Base-by-base conservation (phyloP, 352 stramenopile species). In the Globisporangium irregulare region DNA sequence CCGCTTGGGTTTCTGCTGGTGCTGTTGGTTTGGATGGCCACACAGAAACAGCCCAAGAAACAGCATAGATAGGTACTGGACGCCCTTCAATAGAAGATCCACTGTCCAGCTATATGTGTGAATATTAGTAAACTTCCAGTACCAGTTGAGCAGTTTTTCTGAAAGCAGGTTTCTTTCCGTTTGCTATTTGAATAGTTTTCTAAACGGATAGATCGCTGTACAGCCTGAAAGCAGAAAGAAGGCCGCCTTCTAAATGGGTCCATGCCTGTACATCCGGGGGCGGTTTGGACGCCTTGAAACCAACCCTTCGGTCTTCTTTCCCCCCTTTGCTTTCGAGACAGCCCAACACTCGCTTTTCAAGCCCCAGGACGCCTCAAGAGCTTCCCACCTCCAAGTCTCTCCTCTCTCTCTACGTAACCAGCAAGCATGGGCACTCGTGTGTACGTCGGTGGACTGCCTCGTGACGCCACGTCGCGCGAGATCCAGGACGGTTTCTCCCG, bases 401-500 rank as follows among this genome's bases (percentile, higher is more conserved):
- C 6, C 9, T n/a, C 32, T 56, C 50, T 27, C 20, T 15, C 50
- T 56, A 43, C 29, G 1, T 29, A 25, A 60, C 20, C 55, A 70
- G 53, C 41, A 68, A 87, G 18, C 67, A 93, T 93, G 86, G 83
- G 84, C 59, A 92, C 86, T 69, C 87, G 87, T 60, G 82, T 93
- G 58, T 95, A 95, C 69, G 83, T 95, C 64, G 87, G 87, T 66
- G 87, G 87, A 59, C 81, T 95, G 8, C 87, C 87, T 32, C 84
- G 85, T 68, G 85, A 93, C 69, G 87, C 86, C 51, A 93, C 83
- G 46, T 91, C 84, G 59, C 84, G 84, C 36, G 87, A 95, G 73
- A 80, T 95, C 61, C 82, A 95, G 66, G 87, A 94, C 64, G 80
- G 81, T 32, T 95, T 95, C 77, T 84, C 65, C 69, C 87, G 86